Evolutionary conservation across 108 stramenopile species (phyloP), one percentile per base, ranked within the genome.

Genomic region (Nannochloropsis oceanica): DNA sequence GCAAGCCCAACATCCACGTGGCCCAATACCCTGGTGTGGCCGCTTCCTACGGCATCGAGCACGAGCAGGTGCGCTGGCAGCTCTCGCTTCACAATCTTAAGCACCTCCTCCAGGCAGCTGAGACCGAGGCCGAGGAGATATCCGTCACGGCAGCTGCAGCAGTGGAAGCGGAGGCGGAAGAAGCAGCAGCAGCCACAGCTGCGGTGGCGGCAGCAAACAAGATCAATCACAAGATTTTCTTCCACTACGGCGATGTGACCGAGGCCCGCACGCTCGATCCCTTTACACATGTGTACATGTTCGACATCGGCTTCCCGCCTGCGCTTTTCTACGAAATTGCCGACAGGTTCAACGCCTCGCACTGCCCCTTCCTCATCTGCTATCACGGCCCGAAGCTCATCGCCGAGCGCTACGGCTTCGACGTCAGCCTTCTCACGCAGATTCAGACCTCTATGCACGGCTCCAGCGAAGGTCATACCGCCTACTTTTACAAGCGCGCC

Each of bases 261-360:
- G 89, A 91, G 79, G 96, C 94, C 12, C 90, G 90, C 22, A 93
- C 89, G 34, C 95, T 97, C 86, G 96, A 97, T 91, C 97, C 96
- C 0, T 97, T 97, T 86, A 96, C 97, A 0, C 98, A 99, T 90
- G 96, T 97, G 12, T 99, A 99, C 93, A 96, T 96, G 95, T 97
- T 96, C 89, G 95, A 96, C 84, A 93, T 96, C 86, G 98, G 95
- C 24, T 85, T 88, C 43, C 90, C 89, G 0, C 90, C 89, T 8
- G 22, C 87, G 0, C 81, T 90, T 0, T 81, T 89, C 18, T 80
- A 43, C 79, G 43, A 85, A 27, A 91, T 90, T n/a, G 90, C 90
- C 24, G 18, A 27, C 84, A 85, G 84, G 20, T 90, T 91, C 46
- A 89, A 91, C 34, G 42, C 27, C 27, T 34, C 14, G 8, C 50